Base-by-base conservation (phyloP, 2,329 filamentous ascomycete species). In the Pseudogymnoascus sp. region DNA sequence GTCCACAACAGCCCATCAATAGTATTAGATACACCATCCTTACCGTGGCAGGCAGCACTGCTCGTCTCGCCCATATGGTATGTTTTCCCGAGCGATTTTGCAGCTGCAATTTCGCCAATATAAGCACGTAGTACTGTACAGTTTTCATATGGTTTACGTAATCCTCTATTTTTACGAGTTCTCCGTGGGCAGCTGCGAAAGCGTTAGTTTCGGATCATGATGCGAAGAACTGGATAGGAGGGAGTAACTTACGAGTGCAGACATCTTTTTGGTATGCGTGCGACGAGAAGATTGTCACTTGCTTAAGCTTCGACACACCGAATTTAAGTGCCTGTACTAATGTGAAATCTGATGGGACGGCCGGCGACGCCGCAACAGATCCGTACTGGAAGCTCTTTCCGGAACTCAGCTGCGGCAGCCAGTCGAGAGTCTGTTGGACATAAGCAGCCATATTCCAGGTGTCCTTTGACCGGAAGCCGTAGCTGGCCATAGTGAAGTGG, bases 41-140 rank as follows among this genome's bases (percentile, higher is more conserved):
- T 63, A 14, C 70, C 70, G 35, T 66, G 66, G 35, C 67, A 70
- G 6, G 66, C 67, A 44, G 69, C 66, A 12, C 74, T 76, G 69
- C 69, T 70, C 18, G 67, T 72, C 63, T 71, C 70, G 18, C 70
- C 70, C 28, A 73, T 69, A 5, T 69, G 65, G 44, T 70, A 70
- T 23, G 5, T 47, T 5, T 23, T 23, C 11, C 21, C 42, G 5
- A 14, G 5, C 6, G 42, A 47, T 23, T 47, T 47, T 23, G 42
- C 42, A n/a, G 42, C 42, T 7, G 42, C 11, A 42, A 42, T 47
- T 23, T 47, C 42, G 42, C 18, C 12, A 47, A 47, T 25, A 14
- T 25, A 47, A 25, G 38, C n/a, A 47, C 21, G 21, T 47, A 23
- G 42, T 14, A 47, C 12, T 23, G 42, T 47, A 25, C 38, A 42